These are phyloP conservation scores for Brassica incana DNA, from an alignment of 345 rosid genomes.

Conservation along the genomic window DNA sequence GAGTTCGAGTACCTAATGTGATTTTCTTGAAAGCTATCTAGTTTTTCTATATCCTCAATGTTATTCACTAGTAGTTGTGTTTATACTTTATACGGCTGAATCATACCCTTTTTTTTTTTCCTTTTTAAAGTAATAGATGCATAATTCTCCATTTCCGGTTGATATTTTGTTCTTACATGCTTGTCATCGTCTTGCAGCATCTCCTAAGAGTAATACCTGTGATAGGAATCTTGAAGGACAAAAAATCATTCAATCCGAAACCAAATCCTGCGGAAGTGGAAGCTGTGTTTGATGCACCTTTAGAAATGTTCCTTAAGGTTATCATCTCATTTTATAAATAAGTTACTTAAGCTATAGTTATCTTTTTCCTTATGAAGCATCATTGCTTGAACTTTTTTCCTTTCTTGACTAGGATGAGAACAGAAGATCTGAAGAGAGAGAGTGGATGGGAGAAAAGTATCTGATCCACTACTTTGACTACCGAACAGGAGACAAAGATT, in stretches of 20 bases:
- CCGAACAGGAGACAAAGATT: conserved; percentile 49
- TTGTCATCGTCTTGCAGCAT: conserved; percentile 55
- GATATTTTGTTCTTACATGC: background rate
- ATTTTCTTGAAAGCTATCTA: background rate
- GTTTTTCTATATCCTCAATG: background rate
- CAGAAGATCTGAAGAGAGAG: conserved; percentile 63
- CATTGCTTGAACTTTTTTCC: background rate
- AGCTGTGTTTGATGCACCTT: conserved; percentile 83
- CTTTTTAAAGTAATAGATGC: background rate
- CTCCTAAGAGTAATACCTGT: conserved; percentile 88
- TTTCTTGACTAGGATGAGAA: conserved; percentile 58
- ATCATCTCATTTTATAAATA: conserved; percentile 21
- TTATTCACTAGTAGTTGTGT: background rate
- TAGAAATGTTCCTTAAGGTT: conserved; percentile 91
- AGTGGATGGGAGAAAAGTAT: conserved; percentile 68
- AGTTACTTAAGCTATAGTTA: background rate
- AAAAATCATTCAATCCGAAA: conserved; percentile 53
- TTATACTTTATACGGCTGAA: background rate
- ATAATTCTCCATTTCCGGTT: background rate
- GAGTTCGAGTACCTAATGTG: conserved; percentile 4
- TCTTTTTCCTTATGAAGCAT: background rate
- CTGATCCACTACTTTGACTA: conserved; percentile 66
- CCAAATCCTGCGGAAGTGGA: conserved; percentile 91
- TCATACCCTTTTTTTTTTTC: background rate
- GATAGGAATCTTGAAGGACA: conserved; percentile 66